Evolutionary conservation across 23 red algal species (phyloP), one percentile per base, ranked within the genome.

Genomic region (Chondrus crispus): DNA sequence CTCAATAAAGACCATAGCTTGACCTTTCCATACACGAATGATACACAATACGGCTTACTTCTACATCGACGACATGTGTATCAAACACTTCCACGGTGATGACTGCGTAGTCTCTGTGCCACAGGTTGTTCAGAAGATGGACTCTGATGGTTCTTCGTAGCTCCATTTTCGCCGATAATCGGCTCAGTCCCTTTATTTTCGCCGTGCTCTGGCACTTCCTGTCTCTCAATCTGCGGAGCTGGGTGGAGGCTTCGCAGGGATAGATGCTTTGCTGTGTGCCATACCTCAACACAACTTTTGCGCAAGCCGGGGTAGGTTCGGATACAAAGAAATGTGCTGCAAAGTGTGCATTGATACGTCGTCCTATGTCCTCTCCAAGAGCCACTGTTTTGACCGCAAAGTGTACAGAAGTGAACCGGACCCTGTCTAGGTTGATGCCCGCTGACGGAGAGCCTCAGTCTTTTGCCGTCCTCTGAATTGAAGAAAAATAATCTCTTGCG

Each of bases 301-400:
- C 5, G 28, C 28, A 76, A 38, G 7, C 28, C 71, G 7, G 44
- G 37, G 24, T 76, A 76, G 71, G 44, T 48, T 22, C 71, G 24
- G 7, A 76, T 42, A 4, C 6, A 76, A 20, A 76, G 39, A 20
- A 40, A 46, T 4, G 44, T 76, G 39, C 24, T 40, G 39, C 24
- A 76, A 12, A 37, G 71, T 8, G 71, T 40, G 43, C 24, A 76
- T 40, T 46, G 24, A 38, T 37, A 76, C 37, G 71, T 46, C 39
- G 71, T 76, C 39, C 71, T 43, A 38, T 76, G 71, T 48, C 71
- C 71, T 37, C 71, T 7, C 71, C 71, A 76, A 43, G 37, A 46
- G 24, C 71, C 71, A 40, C n/a, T 37, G 24, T 42, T 76, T 38
- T 76, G 71, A n/a, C 71, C 4, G 19, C 6, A 76, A 7, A 76